Evolutionary conservation across 2,329 filamentous ascomycete genomes (phyloP), one percentile per base, ranked within the genome.

Genomic region (Fusarium equiseti): DNA sequence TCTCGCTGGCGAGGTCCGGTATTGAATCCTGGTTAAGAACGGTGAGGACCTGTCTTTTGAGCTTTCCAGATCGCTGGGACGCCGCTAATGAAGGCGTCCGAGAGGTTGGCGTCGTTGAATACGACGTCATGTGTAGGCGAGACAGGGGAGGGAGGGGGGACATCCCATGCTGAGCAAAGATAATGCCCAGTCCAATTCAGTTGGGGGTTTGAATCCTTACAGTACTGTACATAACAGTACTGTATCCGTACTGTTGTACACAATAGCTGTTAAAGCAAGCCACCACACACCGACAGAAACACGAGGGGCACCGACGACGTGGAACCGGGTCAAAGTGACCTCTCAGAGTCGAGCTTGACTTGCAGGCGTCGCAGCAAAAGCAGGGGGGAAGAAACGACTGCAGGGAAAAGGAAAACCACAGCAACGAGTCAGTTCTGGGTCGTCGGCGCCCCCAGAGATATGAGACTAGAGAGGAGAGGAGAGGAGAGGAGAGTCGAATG

Each of bases 271-370:
- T 32, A 63, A 45, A 57, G 49, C 50, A 58, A 75, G 61, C 63
- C 71, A 63, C 66, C 63, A 73, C 70, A 52, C 59, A 64, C 62
- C 51, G 62, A 64, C 62, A 63, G 32, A 59, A 59, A 58, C 64
- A 71, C 57, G 59, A 60, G 51, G 20, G 56, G 61, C 69, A 74
- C 77, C 76, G 74, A 76, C 62, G 74, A 79, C 77, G 73, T 74
- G 77, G 77, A 66, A 73, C 76, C 69, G 77, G 77, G 76, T 71
- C 73, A 55, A 59, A 60, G 50, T 67, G 70, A 57, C 69, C 74
- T 71, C 63, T 68, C 51, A 64, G 60, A 61, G 54, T 57, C 49
- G 52, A 52, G 53, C 24, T 52, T 43, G 56, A 43, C 44, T 50
- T n/a, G 31, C 18, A 27, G n/a, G 51, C 32, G 26, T 18, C 22